Conservation (phyloP, 192 early-diverging fungal genomes). For the Backusella psychrophila region DNA sequence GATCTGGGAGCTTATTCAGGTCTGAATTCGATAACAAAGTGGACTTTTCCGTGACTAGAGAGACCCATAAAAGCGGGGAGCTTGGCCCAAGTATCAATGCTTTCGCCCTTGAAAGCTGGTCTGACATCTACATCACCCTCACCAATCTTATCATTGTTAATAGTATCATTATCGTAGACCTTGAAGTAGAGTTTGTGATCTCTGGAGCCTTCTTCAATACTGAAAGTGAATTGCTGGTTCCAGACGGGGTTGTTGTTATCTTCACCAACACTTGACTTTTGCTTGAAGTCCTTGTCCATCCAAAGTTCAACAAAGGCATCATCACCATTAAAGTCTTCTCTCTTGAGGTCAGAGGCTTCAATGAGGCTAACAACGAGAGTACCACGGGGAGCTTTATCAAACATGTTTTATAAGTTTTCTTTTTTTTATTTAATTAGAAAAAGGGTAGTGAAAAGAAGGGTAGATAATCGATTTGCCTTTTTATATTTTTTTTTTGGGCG, state of each 20-base stretch:
- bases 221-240: constrained; percentile 25
- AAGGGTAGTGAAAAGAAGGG: not conserved
- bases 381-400: constrained; percentile 14
- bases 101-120: constrained; percentile 16
- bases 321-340: constrained; percentile 22
- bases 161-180: constrained; percentile 32
- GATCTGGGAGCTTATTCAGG: not conserved
- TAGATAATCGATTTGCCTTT: not conserved
- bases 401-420: constrained; percentile 7
- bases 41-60: constrained; percentile 26
- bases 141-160: constrained; percentile 39
- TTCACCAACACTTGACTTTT: constrained; percentile 7
- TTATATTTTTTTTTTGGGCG: not conserved
- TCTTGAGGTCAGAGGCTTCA: constrained; percentile 23
- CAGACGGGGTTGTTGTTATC: constrained; percentile 30
- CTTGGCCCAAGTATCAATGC: constrained; percentile 26
- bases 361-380: constrained; percentile 15
- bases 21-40: constrained; percentile 33
- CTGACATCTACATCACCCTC: constrained; percentile 19
- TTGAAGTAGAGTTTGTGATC: constrained; percentile 36
- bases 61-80: constrained; percentile 36
- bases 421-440: not conserved
- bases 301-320: constrained; percentile 33
- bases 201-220: constrained; percentile 3
- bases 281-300: constrained; percentile 29